phyloP scores from a whole-genome alignment of 108 stramenopile species.

The Pinguiococcus pyrenoidosus region DNA sequence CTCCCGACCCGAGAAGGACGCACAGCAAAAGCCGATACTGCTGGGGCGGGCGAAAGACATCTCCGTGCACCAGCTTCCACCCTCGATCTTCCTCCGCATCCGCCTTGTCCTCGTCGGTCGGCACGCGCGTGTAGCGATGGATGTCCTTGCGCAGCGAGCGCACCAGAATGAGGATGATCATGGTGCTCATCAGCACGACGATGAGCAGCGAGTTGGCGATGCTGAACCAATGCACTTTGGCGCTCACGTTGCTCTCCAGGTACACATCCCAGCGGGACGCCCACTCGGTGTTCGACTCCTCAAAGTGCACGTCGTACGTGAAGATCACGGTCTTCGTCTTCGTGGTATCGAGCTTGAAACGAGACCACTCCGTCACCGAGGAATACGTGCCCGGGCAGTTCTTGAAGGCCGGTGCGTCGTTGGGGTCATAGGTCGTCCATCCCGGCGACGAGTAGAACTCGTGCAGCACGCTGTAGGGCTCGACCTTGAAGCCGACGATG shows the following conservation, averaged over 20 bases:
- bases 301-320: slow-evolving; percentile 90
- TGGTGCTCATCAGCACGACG: slow-evolving; percentile 65
- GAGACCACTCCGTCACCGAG: too few relatives aligned
- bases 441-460: slow-evolving; percentile 12
- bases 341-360: too few relatives aligned
- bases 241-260: slow-evolving; percentile 64
- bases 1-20: slow-evolving; percentile 85
- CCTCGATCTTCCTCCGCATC: slow-evolving; percentile 50
- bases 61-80: slow-evolving; percentile 21
- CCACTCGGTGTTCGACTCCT: slow-evolving; percentile 65
- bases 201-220: slow-evolving; percentile 95
- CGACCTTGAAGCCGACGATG: slow-evolving; percentile 78
- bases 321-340: too few relatives aligned
- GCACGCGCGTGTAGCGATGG: slow-evolving; percentile 71
- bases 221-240: slow-evolving; percentile 97
- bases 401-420: neutral
- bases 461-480: slow-evolving; percentile 65
- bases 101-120: slow-evolving; percentile 83
- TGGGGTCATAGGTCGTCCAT: slow-evolving; percentile 1
- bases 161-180: slow-evolving; percentile 52
- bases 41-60: slow-evolving; percentile 9
- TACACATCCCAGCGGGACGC: slow-evolving; percentile 98
- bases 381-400: too few relatives aligned
- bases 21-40: slow-evolving; percentile 81
- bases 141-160: slow-evolving; percentile 90